A percentile compares a stretch with the other conserved stretches of the same genome.
Conservation (phyloP, 306 rosid genomes). For the Neltuma alba region DNA sequence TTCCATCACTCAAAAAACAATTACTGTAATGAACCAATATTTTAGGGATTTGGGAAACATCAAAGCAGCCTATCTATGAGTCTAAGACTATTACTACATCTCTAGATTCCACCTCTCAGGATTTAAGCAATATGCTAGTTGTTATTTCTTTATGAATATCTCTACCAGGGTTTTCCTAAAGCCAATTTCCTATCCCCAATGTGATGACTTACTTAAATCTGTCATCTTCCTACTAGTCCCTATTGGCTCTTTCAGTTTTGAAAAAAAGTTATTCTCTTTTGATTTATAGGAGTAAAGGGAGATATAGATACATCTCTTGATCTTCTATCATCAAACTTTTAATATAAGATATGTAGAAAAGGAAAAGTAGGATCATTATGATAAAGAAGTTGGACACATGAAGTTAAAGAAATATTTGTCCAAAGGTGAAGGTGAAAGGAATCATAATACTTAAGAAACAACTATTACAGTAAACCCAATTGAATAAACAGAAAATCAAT, state of each 20-base stretch:
- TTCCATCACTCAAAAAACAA: background rate
- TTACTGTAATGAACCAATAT: background rate
- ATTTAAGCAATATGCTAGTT: slow-evolving; percentile 37
- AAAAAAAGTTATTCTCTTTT: slow-evolving; percentile 46
- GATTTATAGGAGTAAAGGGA: slow-evolving; percentile 49
- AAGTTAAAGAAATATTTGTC: slow-evolving; percentile 60
- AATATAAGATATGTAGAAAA: slow-evolving; percentile 54
- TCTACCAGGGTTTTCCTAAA: slow-evolving; percentile 34
- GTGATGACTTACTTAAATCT: slow-evolving; percentile 41
- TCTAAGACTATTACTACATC: slow-evolving; percentile 42
- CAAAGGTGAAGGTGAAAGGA: slow-evolving; percentile 39
- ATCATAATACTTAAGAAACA: slow-evolving; percentile 40
- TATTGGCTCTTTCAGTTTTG: slow-evolving; percentile 29
- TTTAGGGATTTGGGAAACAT: slow-evolving; percentile 40
- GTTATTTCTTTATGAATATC: slow-evolving; percentile 43
- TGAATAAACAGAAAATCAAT: background rate
- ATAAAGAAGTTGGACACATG: slow-evolving; percentile 53
- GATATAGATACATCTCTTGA: slow-evolving; percentile 32
- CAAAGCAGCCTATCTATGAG: slow-evolving; percentile 44
- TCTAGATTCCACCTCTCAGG: slow-evolving; percentile 58
- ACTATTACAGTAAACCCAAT: background rate
- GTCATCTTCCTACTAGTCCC: slow-evolving; percentile 29
- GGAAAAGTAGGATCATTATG: slow-evolving; percentile 51
- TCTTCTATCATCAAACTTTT: slow-evolving; percentile 47
- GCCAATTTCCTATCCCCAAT: slow-evolving; percentile 47